Conservation (phyloP, 495 filamentous ascomycete genomes). For the Penicillium mononematosum region DNA sequence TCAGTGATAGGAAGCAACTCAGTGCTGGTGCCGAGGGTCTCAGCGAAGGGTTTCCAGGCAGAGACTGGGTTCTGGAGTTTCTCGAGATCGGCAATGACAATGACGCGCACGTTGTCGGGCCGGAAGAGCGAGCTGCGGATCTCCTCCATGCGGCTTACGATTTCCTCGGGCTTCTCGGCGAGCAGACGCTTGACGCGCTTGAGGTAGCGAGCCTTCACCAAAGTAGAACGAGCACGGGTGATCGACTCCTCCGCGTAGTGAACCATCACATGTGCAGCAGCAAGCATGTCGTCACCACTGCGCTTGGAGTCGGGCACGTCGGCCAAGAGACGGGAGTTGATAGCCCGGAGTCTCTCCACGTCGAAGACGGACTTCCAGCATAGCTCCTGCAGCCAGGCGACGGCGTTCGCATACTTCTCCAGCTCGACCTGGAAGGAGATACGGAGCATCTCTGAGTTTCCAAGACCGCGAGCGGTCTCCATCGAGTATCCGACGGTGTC, state of each 20-base stretch:
- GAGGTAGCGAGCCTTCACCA: constrained; percentile 86
- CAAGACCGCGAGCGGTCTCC: constrained; percentile 60
- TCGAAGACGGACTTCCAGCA: constrained; percentile 89
- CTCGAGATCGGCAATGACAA: constrained; percentile 78
- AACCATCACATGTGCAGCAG: constrained; percentile 77
- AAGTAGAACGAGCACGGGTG: constrained; percentile 70
- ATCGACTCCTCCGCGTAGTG: constrained; percentile 72
- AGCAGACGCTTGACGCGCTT: constrained; percentile 77
- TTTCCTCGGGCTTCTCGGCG: constrained; percentile 64
- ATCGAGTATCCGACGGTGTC: constrained; percentile 85
- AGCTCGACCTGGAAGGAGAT: constrained; percentile 83
- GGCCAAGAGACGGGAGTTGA: constrained; percentile 82
- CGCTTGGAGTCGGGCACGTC: constrained; percentile 94
- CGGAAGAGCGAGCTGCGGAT: constrained; percentile 71
- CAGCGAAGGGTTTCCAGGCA: constrained; percentile 69
- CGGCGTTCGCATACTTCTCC: constrained; percentile 78
- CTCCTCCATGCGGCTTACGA: constrained; percentile 72
- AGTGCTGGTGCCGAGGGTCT: constrained; percentile 44
- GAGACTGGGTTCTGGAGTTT: constrained; percentile 78
- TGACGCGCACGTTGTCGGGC: constrained; percentile 77
- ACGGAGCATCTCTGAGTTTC: constrained; percentile 74
- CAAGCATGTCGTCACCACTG: constrained; percentile 66
- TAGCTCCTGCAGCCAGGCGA: constrained; percentile 83
- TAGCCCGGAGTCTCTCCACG: constrained; percentile 71
- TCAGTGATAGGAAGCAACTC: constrained; percentile 59